Evolutionary conservation across 495 filamentous ascomycete species (phyloP).

Genomic region (Staphylotrichum longicolle): DNA sequence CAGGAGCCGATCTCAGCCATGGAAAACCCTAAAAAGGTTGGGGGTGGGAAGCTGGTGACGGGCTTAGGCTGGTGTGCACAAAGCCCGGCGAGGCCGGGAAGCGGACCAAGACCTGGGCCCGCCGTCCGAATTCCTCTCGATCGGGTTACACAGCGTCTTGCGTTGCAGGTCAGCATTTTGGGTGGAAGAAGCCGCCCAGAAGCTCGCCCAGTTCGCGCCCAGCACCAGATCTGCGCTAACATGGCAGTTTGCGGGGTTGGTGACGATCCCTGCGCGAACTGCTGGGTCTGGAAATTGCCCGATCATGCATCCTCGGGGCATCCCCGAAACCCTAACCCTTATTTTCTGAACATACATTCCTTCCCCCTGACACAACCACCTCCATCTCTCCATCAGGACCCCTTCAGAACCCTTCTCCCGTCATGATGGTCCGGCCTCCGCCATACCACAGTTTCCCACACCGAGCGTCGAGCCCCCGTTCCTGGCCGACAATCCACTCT

Average conservation of each 20-base stretch:
- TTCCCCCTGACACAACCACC: too few relatives aligned
- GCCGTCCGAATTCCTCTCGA: neutral
- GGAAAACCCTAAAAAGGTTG: too few relatives aligned
- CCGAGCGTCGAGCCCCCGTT: slow-evolving; percentile 67
- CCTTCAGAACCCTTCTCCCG: slow-evolving; percentile 59
- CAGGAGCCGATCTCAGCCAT: slow-evolving; percentile 6
- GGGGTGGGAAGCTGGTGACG: too few relatives aligned
- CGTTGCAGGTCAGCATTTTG: neutral
- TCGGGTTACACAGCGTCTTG: slow-evolving; percentile 1
- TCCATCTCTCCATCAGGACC: neutral
- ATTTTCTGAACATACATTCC: neutral
- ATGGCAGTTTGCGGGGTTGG: neutral
- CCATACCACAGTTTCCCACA: slow-evolving; percentile 82
- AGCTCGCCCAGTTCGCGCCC: neutral
- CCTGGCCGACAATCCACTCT: slow-evolving; percentile 75
- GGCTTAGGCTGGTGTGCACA: neutral
- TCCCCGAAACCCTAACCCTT: too few relatives aligned
- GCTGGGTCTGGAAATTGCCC: too few relatives aligned
- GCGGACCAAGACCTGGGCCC: neutral
- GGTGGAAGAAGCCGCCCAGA: neutral
- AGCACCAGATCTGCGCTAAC: slow-evolving; percentile 1
- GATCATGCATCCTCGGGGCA: neutral
- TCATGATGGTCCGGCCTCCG: slow-evolving; percentile 60
- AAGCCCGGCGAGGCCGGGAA: neutral
- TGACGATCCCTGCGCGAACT: neutral